Base-by-base conservation (phyloP, 352 stramenopile genomes). In the Globisporangium middletonii region DNA sequence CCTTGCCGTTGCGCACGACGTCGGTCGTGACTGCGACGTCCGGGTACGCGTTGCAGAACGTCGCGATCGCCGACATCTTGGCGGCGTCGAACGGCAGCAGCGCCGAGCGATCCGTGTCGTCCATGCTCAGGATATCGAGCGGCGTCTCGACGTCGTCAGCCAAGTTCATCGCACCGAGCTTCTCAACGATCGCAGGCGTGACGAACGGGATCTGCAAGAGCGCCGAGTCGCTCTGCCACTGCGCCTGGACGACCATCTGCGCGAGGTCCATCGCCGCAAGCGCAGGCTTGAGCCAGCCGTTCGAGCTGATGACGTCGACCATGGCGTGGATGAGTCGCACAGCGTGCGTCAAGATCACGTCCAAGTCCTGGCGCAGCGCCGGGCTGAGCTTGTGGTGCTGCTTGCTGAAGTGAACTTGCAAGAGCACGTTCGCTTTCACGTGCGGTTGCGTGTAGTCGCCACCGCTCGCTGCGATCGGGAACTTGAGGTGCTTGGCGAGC, bases 1-100 rank as follows among this genome's bases (percentile, higher is more conserved):
- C 83, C 69, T 98, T 94, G 43, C 77, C 79, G 35, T 84, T 62
- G 63, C 98, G 92, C 44, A 92, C 64, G 26, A 99, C 80, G 63
- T 94, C 82, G 49, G 95, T 97, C 53, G 88, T 71, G 46, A 99
- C 85, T 43, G 98, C 98, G 57, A 99, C 89, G 61, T 99, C 97
- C 13, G 98, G 98, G 75, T 98, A 99, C 53, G 90, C 83, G 70
- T 99, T 99, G 77, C 97, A 99, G 77, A 99, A 99, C 53, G 94
- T 89, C 9, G 97, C 97, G n/a, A 99, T 90, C 37, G 98, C 91
- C 37, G 91, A 97, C 87, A 99, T 97, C 66, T 98, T 87, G 59
- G 68, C 63, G 13, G 93, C 86, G 2, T 81, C 71, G 16, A 98
- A 79, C 65, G 87, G 87, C 49, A 99, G 73, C 41, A 99, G 66